Evolutionary conservation across 345 rosid genomes (phyloP).

Genomic region (Lumnitzera littorea): DNA sequence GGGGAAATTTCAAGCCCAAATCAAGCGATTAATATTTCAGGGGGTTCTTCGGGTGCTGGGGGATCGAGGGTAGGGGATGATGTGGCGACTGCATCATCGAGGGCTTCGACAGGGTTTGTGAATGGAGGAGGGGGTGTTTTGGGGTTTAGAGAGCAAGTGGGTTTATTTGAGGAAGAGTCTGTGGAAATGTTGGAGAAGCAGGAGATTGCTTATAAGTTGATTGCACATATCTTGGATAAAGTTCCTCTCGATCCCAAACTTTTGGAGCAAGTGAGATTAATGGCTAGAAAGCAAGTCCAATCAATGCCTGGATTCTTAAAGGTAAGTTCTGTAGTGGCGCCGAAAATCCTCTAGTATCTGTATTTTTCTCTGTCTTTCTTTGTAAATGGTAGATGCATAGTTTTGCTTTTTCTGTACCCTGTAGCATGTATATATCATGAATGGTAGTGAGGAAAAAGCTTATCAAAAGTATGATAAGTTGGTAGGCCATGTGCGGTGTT

Average conservation of each 20-base stretch:
- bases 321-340: slow-evolving; percentile 32
- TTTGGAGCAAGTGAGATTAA: slow-evolving; percentile 65
- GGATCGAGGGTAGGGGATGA: slow-evolving; percentile 9
- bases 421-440: no score
- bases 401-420: background rate
- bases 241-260: slow-evolving; percentile 63
- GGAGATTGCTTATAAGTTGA: slow-evolving; percentile 78
- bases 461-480: no score
- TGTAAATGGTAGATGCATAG: background rate
- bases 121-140: slow-evolving; percentile 51
- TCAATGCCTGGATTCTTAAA: slow-evolving; percentile 84
- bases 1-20: slow-evolving; percentile 47
- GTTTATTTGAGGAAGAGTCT: slow-evolving; percentile 79
- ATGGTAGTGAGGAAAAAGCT: no score
- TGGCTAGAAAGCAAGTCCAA: slow-evolving; percentile 85
- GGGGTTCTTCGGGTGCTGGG: slow-evolving; percentile 15
- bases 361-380: slow-evolving; percentile 4
- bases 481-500: no score
- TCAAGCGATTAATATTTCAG: slow-evolving; percentile 23
- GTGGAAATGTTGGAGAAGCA: slow-evolving; percentile 89
- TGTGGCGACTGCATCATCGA: slow-evolving; percentile 20
- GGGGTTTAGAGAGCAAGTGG: slow-evolving; percentile 56
- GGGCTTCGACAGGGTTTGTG: slow-evolving; percentile 21
- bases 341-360: no score
- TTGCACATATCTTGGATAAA: slow-evolving; percentile 58